Base-by-base conservation (phyloP, 176 grass and related monocot genomes). In the Rhynchospora pubera region DNA sequence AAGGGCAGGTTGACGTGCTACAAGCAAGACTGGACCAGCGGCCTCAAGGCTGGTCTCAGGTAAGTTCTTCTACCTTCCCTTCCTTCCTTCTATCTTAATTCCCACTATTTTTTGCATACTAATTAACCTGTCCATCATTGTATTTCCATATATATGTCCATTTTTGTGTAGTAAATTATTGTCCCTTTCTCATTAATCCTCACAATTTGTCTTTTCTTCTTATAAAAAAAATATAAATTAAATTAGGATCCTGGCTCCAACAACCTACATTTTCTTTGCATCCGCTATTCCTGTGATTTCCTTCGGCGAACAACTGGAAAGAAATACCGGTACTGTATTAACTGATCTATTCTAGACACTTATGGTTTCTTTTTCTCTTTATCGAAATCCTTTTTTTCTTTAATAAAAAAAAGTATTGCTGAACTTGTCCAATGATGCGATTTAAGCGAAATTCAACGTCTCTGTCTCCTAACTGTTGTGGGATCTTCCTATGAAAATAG, bases 231-330 rank as follows among this genome's bases (percentile, higher is more conserved):
- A 39, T 39, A 39, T 2, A 39, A 39, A 39, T 4, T 39, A 39
- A 85, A 77, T 82, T 72, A 98, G 97, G 85, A 96, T 99, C 73
- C 81, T 99, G 7, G 97, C 97, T 76, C 97, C 97, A 0, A 99
- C 97, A 14, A 99, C 97, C 5, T 99, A 99, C 84, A 99, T 99
- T 87, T 99, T 99, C 89, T 99, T 99, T 77, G 93, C 97, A 5
- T 99, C 97, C 0, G 97, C 97, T 39, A 99, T 99, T 82, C 97
- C 97, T 6, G 97, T 99, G 68, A 99, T 99, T 85, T 99, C 97
- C 9, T 99, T 99, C 23, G 97, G 97, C 11, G 97, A 99, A 80
- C 97, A 99, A 47, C 57, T 99, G 83, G 93, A 99, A 83, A 90
- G 97, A 79, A 93, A 86, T 79, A 99, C 97, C 46, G 92, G 97